Conservation (phyloP, 2,329 filamentous ascomycete species). For the Venturia carpophila region DNA sequence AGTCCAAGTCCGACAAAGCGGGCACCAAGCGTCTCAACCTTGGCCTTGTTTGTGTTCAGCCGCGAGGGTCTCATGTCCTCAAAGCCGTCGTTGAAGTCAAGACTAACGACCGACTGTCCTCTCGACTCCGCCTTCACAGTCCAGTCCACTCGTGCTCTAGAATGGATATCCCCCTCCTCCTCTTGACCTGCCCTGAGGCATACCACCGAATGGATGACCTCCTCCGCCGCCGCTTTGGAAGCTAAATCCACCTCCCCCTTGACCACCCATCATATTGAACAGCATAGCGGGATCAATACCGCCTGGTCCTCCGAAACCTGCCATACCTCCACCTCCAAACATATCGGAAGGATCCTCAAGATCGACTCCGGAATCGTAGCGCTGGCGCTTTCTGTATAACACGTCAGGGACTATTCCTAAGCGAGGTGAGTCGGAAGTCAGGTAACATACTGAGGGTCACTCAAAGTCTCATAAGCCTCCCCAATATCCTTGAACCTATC, state of each 20-base stretch:
- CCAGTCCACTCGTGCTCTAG: not conserved
- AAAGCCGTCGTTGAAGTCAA: not conserved
- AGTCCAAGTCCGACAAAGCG: not conserved
- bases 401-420: slow-evolving; percentile 19
- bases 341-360: slow-evolving; percentile 81
- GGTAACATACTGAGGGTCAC: slow-evolving; percentile 73
- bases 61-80: not conserved
- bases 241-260: slow-evolving; percentile 23
- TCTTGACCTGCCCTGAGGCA: slow-evolving; percentile 12
- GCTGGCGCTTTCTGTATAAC: slow-evolving; percentile 63
- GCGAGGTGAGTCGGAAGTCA: slow-evolving; percentile 14
- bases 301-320: slow-evolving; percentile 34
- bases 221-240: slow-evolving; percentile 11
- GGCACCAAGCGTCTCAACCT: not conserved
- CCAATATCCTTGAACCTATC: slow-evolving; percentile 96
- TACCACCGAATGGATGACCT: slow-evolving; percentile 14
- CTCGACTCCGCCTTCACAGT: not conserved
- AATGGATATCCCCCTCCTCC: slow-evolving; percentile 9
- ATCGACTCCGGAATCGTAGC: slow-evolving; percentile 90
- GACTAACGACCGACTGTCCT: not conserved
- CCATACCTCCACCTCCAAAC: slow-evolving; percentile 49
- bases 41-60: not conserved
- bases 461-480: slow-evolving; percentile 93
- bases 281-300: slow-evolving; percentile 68
- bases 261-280: slow-evolving; percentile 69